Evolutionary conservation across 495 filamentous ascomycete genomes (phyloP).

Genomic region (Penicillium arizonense): DNA sequence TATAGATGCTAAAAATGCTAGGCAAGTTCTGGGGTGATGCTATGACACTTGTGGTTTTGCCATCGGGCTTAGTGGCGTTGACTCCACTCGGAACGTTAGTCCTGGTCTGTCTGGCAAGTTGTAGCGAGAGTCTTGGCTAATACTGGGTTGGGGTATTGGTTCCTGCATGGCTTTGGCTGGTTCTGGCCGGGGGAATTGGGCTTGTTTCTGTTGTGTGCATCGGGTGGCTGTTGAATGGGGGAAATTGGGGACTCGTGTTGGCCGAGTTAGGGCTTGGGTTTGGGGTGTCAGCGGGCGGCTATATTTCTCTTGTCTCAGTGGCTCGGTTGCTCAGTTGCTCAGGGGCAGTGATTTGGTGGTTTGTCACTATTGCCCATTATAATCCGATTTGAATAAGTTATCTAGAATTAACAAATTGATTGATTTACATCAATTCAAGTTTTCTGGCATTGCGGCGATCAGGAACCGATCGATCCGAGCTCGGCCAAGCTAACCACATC

Average conservation of each 20-base stretch:
- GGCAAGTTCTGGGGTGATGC: neutral
- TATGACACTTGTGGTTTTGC: neutral
- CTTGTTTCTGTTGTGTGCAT: neutral
- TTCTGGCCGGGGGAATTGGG: neutral
- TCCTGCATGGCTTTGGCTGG: neutral
- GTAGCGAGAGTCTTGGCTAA: conserved; percentile 1
- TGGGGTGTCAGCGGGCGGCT: neutral
- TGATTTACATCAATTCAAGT: neutral
- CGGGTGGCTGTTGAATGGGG: neutral
- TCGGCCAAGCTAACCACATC: neutral
- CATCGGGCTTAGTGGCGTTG: neutral
- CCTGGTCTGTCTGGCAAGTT: neutral
- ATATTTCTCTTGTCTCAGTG: too few relatives aligned
- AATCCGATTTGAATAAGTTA: neutral
- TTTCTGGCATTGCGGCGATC: neutral
- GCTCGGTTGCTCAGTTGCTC: too few relatives aligned
- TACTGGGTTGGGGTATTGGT: neutral
- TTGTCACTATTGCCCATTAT: neutral
- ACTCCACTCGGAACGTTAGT: conserved; percentile 2
- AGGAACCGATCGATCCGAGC: neutral
- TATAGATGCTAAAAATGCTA: neutral
- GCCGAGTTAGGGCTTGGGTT: conserved; percentile 5
- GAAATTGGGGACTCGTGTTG: conserved; percentile 1
- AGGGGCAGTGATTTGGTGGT: too few relatives aligned
- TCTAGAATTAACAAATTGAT: neutral